Evolutionary conservation across 2,329 filamentous ascomycete species (phyloP), one percentile per base, ranked within the genome.

Genomic region (Xylaria sp.): DNA sequence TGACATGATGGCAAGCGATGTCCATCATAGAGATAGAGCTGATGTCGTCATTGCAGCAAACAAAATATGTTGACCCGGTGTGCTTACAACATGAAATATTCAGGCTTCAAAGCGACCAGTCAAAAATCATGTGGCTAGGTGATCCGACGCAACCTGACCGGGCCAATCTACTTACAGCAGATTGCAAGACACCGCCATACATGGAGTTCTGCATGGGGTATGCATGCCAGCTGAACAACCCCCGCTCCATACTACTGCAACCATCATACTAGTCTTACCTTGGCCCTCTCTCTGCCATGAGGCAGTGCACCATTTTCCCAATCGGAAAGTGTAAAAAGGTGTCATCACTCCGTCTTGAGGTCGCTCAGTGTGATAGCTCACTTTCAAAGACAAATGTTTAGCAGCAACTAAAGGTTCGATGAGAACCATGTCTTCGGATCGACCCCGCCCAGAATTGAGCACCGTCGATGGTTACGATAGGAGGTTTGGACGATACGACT

Each of bases 401-500:
- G 10, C 6, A 52, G 15, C 15, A 9, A 54, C 25, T 13, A 18
- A 20, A 23, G 12, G 4, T 10, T 31, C 18, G 18, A 52, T 41
- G n/a, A 15, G 18, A 52, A 50, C 48, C 9, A 67, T 71, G 66
- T 57, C 59, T 25, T 41, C 64, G 44, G 63, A 68, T 18, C 51
- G 60, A 39, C 59, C 65, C 1, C 63, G 60, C 31, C 70, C 70
- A 8, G 68, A 72, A 58, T 50, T 72, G 61, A 72, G 70, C 46
- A 69, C 65, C 9, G 65, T 72, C 23, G 52, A 67, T n/a, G 64
- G 55, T 25, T 72, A 62, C 28, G 66, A 63, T 25, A 70, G 69
- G 39, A 71, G 69, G 28, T 76, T 70, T 65, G 75, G 75, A 3
- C 74, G 73, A 20, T 73, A 72, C 48, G 72, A 77, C 58, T 76